Base-by-base conservation (phyloP, 768 basidiomycete genomes). In the Podaxis rugospora region DNA sequence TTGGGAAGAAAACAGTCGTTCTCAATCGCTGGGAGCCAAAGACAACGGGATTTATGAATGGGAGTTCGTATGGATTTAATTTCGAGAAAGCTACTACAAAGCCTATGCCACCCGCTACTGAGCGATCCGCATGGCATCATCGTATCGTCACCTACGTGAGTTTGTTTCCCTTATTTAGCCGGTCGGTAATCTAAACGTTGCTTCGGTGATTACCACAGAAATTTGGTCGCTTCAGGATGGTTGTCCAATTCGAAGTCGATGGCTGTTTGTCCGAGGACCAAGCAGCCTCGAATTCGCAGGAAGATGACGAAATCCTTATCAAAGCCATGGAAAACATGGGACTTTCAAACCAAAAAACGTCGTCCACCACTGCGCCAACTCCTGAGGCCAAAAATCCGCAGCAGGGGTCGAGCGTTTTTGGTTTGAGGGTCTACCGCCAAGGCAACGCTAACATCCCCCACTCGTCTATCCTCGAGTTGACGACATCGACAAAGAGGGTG, bases 141-240 rank as follows among this genome's bases (percentile, higher is more conserved):
- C 78, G 88, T 18, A 81, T 88, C 56, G 69, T 90, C 10, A 75
- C 73, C 63, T 89, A 88, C 61, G 88, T 89, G 68, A 70, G 86
- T 63, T 18, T 9, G 51, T 9, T 37, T 16, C 2, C 5, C 32
- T 7, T 18, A 40, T 42, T 44, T 23, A 10, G 27, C n/a, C 32
- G 18, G 23, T 23, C 52, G 18, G 21, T 50, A 62, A 23, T 44
- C 42, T 42, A 16, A 42, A 54, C 55, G 28, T 36, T 10, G 40
- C 46, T 10, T 51, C 60, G 35, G 55, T 13, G 18, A 36, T 42
- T 21, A 37, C 25, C 10, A 55, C 61, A 89, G 88, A 80, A 83
- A 67, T 70, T 88, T 32, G 80, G 78, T 57, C 84, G 80, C 1
- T 62, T 71, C 27, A 70, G 66, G 46, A 60, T 71, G 64, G 66